Conservation (phyloP, 148 eudicot species). For the Tetragonia tetragonoides region DNA sequence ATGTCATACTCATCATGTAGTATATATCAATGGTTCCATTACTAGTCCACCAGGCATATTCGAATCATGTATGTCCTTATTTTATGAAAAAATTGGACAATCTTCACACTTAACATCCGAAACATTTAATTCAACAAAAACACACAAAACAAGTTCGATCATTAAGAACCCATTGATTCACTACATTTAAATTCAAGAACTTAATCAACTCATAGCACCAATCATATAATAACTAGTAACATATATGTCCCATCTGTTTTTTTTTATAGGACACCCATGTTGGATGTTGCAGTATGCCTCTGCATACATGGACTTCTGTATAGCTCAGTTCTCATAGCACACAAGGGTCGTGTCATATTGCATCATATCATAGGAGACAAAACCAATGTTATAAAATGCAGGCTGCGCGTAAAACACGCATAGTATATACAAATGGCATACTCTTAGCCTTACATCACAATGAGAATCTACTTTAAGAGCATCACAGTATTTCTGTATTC, state of each 20-base stretch:
- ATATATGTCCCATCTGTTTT: constrained; percentile 93
- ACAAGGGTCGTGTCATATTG: constrained; percentile 91
- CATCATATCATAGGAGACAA: constrained; percentile 98
- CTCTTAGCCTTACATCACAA: constrained; percentile 70
- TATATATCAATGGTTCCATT: no score
- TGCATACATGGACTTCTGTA: constrained; percentile 97
- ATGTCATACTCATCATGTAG: no score
- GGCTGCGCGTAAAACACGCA: constrained; percentile 56
- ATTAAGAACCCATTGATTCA: no score
- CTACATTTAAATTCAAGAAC: no score
- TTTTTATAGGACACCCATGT: constrained; percentile 96
- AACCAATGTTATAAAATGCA: constrained; percentile 98
- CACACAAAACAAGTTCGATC: no score
- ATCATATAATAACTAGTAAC: constrained; percentile 56
- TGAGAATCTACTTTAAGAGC: constrained; percentile 90
- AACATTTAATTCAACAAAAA: no score
- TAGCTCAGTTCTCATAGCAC: constrained; percentile 94
- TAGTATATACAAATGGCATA: constrained; percentile 5
- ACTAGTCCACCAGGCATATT: no score
- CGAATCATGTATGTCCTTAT: no score
- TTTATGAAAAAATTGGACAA: no score
- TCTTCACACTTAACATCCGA: no score
- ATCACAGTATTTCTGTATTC: constrained; percentile 91
- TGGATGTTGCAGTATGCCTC: constrained; percentile 99
- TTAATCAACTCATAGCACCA: no score